phyloP scores from a whole-genome alignment of 2,329 filamentous ascomycete genomes.

The Pezicula radicicola region DNA sequence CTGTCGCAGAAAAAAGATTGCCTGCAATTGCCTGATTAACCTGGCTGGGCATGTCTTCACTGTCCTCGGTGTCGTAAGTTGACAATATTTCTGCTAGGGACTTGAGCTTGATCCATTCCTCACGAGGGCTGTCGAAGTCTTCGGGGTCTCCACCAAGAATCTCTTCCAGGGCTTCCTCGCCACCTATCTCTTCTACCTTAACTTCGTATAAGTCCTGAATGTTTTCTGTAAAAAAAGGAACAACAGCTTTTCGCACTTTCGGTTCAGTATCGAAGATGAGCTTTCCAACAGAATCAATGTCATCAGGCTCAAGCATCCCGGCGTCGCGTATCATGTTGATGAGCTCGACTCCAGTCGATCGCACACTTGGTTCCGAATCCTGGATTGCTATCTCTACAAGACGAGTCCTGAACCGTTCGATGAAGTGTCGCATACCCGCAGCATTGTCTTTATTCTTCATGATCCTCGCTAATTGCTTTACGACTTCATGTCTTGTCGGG shows the following conservation, averaged over 20 bases:
- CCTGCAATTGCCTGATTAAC: constrained; percentile 35
- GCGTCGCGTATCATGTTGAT: constrained; percentile 79
- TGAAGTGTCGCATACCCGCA: constrained; percentile 77
- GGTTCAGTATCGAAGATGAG: constrained; percentile 86
- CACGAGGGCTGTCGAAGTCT: constrained; percentile 71
- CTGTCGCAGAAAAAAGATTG: constrained; percentile 51
- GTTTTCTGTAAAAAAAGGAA: constrained; percentile 85
- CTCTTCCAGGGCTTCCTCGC: constrained; percentile 74
- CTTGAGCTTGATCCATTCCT: constrained; percentile 89
- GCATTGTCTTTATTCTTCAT: constrained; percentile 80
- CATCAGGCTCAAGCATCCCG: constrained; percentile 84
- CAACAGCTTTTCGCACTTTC: constrained; percentile 82
- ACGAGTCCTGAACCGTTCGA: constrained; percentile 82
- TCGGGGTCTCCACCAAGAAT: constrained; percentile 71
- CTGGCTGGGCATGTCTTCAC: constrained; percentile 51
- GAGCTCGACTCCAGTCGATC: constrained; percentile 76
- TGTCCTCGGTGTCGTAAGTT: constrained; percentile 72
- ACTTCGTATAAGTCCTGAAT: constrained; percentile 77
- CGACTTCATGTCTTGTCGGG: constrained; percentile 75
- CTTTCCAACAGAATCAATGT: constrained; percentile 84
- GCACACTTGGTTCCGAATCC: constrained; percentile 78
- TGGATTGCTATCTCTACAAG: constrained; percentile 90
- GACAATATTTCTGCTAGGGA: constrained; percentile 81
- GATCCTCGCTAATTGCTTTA: constrained; percentile 77
- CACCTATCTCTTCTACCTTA: constrained; percentile 81